A percentile compares a stretch with the other conserved stretches of the same genome.
These are phyloP conservation scores for Calonectria pauciramosa DNA, from an alignment of 2,329 filamentous ascomycete species.

Conservation along the genomic window DNA sequence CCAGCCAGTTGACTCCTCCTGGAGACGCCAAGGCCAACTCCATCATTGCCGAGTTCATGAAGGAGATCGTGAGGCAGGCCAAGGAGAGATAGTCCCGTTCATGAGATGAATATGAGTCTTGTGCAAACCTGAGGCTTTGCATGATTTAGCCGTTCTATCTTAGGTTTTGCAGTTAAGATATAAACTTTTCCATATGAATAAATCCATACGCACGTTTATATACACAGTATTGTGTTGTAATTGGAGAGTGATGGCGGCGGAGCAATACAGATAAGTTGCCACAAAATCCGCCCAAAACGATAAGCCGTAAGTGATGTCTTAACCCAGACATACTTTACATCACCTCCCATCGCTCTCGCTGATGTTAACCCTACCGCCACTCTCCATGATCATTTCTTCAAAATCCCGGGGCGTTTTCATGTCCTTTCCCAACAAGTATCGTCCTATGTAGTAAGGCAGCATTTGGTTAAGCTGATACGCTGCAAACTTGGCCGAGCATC, in stretches of 20 bases:
- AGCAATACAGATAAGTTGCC: no score
- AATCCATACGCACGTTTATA: background rate
- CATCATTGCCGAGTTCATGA: constrained; percentile 5
- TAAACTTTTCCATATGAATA: background rate
- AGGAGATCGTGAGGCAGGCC: background rate
- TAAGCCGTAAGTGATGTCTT: no score
- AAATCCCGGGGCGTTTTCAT: background rate
- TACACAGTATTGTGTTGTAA: background rate
- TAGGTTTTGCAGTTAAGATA: no score
- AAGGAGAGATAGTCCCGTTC: background rate
- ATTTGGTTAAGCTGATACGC: background rate
- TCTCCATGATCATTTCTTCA: no score
- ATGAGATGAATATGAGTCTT: background rate
- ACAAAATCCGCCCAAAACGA: no score
- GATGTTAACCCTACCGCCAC: no score
- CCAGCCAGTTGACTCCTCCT: constrained; percentile 9
- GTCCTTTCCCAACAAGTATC: background rate
- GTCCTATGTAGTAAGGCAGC: background rate
- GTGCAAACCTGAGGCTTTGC: background rate
- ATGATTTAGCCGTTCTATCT: no score
- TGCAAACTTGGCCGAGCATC: background rate
- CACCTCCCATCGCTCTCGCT: no score
- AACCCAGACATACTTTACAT: no score
- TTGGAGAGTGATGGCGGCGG: no score
- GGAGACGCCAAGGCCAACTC: constrained; percentile 11